Conservation (phyloP, 2,329 filamentous ascomycete species). For the Colletotrichum destructivum region DNA sequence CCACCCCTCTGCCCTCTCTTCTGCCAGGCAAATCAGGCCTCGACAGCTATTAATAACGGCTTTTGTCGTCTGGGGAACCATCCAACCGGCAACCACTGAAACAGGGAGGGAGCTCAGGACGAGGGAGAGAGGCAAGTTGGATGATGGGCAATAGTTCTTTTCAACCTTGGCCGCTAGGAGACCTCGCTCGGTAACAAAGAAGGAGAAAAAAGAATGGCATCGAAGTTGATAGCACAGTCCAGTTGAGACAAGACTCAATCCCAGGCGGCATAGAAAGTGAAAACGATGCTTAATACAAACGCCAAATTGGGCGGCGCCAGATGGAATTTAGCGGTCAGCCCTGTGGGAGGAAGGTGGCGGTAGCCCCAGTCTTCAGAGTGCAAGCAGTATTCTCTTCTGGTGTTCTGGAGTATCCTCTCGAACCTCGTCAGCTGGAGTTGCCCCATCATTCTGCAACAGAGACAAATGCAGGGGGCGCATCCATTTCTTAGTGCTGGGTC, state of each 20-base stretch:
- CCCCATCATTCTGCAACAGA: conserved; percentile 41
- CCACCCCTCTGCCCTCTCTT: neutral
- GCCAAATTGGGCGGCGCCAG: conserved; percentile 32
- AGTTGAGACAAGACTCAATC: conserved; percentile 6
- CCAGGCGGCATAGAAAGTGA: conserved; percentile 30
- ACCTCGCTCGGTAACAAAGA: conserved; percentile 9
- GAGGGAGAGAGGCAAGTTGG: conserved; percentile 3
- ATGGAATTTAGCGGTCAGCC: conserved; percentile 30
- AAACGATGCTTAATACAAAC: conserved; percentile 34
- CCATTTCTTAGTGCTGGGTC: conserved; percentile 13
- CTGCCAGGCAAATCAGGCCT: neutral
- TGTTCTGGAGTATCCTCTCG: neutral
- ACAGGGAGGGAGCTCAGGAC: conserved; percentile 26
- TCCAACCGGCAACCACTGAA: conserved; percentile 10
- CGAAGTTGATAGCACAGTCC: neutral
- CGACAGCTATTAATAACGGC: conserved; percentile 24
- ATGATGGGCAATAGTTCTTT: conserved; percentile 10
- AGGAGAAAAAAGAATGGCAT: conserved; percentile 6
- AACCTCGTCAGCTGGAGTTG: conserved; percentile 24
- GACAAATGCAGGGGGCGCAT: conserved; percentile 41
- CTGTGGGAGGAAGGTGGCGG: conserved; percentile 27
- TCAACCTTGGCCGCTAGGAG: neutral
- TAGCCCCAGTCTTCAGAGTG: neutral
- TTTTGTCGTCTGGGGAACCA: conserved; percentile 37
- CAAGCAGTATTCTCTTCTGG: neutral